Evolutionary conservation across 495 filamentous ascomycete genomes (phyloP).

Genomic region (Choiromyces venosus): DNA sequence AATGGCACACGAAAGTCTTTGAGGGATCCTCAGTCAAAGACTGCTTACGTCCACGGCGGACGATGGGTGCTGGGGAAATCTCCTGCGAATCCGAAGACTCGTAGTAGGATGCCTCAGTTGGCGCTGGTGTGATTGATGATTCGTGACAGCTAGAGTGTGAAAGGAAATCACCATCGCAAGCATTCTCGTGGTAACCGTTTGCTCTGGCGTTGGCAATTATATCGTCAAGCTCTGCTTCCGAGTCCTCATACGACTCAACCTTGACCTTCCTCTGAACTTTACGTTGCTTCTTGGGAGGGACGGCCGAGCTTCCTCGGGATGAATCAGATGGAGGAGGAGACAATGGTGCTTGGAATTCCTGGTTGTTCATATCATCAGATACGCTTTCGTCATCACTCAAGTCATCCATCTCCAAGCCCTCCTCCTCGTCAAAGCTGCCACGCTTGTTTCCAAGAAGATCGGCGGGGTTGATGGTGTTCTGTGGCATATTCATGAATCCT

Average conservation of each 20-base stretch:
- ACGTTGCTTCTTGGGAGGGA: conserved; percentile 46
- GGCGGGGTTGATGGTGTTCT: conserved; percentile 51
- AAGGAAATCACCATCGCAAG: conserved; percentile 45
- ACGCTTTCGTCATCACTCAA: conserved; percentile 53
- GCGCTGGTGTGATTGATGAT: conserved; percentile 37
- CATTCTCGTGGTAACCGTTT: conserved; percentile 42
- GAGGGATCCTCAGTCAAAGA: conserved; percentile 95
- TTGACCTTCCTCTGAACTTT: conserved; percentile 64
- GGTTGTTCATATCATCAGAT: conserved; percentile 33
- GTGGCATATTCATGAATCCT: conserved; percentile 65
- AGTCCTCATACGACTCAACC: conserved; percentile 43
- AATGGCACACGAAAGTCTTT: conserved; percentile 94
- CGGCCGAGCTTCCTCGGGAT: conserved; percentile 33
- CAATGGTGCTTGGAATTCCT: conserved; percentile 41
- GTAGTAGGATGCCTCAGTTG: conserved; percentile 44
- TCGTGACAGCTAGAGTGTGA: conserved; percentile 40
- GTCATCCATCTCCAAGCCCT: conserved; percentile 59
- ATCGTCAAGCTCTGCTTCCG: conserved; percentile 41
- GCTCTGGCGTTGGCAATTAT: conserved; percentile 36
- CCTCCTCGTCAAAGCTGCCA: conserved; percentile 50
- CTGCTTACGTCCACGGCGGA: conserved; percentile 96
- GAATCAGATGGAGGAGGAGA: conserved; percentile 49
- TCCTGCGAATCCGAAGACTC: conserved; percentile 44
- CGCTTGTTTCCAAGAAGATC: conserved; percentile 67
- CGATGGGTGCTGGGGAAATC: conserved; percentile 54